Percentiles rank a stretch among this genome's conserved stretches.
phyloP scores from a whole-genome alignment of 164 flowering plant species.

The Nymphaea colorata region DNA sequence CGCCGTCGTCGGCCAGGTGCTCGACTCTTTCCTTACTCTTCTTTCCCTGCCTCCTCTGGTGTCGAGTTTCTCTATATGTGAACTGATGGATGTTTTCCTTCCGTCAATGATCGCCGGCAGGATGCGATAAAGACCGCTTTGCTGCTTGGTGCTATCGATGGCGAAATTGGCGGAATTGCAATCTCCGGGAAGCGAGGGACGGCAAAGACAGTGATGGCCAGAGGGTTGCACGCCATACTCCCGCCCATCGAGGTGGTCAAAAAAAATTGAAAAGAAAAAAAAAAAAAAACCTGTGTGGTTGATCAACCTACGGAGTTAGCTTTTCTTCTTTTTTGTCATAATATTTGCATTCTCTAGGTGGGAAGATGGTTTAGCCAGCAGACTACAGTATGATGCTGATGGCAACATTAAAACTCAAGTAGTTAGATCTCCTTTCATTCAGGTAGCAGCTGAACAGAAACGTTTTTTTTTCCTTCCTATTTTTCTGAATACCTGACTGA shows the following conservation, averaged over 20 bases:
- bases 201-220: slow-evolving; percentile 95
- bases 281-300: neutral
- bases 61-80: neutral
- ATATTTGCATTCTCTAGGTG: slow-evolving; percentile 36
- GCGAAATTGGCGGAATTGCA: slow-evolving; percentile 88
- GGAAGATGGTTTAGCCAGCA: slow-evolving; percentile 71
- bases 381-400: slow-evolving; percentile 52
- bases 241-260: slow-evolving; percentile 73
- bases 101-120: slow-evolving; percentile 14
- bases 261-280: neutral
- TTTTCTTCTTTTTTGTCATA: neutral
- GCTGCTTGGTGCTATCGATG: slow-evolving; percentile 87
- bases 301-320: neutral
- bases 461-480: neutral
- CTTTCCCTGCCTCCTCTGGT: neutral
- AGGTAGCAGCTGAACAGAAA: slow-evolving; percentile 33
- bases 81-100: neutral
- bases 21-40: slow-evolving; percentile 1
- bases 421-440: slow-evolving; percentile 80
- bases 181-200: slow-evolving; percentile 92
- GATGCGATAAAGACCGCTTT: slow-evolving; percentile 95
- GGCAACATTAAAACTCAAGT: slow-evolving; percentile 67
- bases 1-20: slow-evolving; percentile 95
- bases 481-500: slow-evolving; percentile 21
- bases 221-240: slow-evolving; percentile 85